Evolutionary conservation across 2,329 filamentous ascomycete genomes (phyloP).

Genomic region (Pestalotiopsis fici): DNA sequence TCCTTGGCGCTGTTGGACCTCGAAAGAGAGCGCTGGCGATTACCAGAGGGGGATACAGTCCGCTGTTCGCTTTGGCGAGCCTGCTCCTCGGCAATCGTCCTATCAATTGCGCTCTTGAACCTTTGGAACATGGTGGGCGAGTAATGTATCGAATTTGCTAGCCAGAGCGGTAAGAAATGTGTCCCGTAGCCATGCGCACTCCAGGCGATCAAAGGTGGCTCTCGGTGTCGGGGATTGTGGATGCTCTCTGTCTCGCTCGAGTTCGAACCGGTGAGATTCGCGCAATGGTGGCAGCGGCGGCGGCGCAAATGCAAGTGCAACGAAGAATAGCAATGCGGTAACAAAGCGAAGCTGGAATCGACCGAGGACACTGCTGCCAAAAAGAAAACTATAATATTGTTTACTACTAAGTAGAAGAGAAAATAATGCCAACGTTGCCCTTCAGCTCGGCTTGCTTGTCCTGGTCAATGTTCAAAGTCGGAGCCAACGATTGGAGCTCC

Average conservation of each 20-base stretch:
- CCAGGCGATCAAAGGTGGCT: background rate
- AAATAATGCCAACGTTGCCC: too few species aligned
- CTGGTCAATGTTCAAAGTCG: background rate
- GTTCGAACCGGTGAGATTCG: too few species aligned
- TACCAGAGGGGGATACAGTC: constrained; percentile 42
- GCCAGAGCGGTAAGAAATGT: background rate
- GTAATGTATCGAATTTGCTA: background rate
- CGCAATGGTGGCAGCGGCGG: too few species aligned
- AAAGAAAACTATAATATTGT: too few species aligned
- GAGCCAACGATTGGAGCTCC: background rate
- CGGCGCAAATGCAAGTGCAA: too few species aligned
- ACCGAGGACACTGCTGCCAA: too few species aligned
- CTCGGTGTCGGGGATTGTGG: background rate
- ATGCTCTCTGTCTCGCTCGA: background rate
- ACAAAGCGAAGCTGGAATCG: too few species aligned
- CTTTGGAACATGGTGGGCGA: constrained; percentile 50
- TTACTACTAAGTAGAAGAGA: too few species aligned
- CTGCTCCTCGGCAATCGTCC: constrained; percentile 88
- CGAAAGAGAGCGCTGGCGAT: constrained; percentile 45
- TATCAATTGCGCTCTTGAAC: constrained; percentile 82
- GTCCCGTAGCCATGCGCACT: background rate
- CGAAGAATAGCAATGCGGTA: too few species aligned
- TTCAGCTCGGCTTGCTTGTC: background rate
- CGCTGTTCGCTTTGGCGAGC: constrained; percentile 68
- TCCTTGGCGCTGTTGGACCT: constrained; percentile 33